These are phyloP conservation scores for Penicillium rolfsii DNA, from an alignment of 2,329 filamentous ascomycete species.

Conservation along the genomic window DNA sequence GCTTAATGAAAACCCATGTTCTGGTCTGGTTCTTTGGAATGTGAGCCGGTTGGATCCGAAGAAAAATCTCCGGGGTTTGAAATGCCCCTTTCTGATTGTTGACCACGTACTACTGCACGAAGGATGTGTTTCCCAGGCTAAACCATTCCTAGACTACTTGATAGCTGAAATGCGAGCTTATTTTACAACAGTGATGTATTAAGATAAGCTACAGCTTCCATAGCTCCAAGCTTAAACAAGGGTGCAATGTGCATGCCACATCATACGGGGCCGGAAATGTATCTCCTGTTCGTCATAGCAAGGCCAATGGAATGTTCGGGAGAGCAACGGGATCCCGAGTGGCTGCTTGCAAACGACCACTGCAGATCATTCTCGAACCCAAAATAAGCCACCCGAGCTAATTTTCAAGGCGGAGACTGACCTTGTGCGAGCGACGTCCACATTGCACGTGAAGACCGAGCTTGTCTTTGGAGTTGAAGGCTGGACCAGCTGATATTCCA, in stretches of 20 bases:
- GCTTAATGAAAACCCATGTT: not conserved
- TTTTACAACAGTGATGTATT: not conserved
- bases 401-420: not conserved
- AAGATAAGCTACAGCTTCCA: not conserved
- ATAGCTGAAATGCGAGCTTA: not conserved
- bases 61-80: constrained; percentile 1
- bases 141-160: not conserved
- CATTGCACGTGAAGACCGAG: not conserved
- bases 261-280: not conserved
- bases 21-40: not conserved
- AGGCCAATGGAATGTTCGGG: constrained; percentile 3
- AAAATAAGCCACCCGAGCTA: constrained; percentile 1
- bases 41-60: not conserved
- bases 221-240: not conserved
- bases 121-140: not conserved
- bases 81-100: not conserved
- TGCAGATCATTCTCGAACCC: not conserved
- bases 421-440: not conserved
- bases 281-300: not conserved
- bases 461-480: not conserved
- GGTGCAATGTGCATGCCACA: not conserved
- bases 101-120: not conserved
- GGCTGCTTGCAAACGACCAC: constrained; percentile 2
- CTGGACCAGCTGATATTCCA: not conserved
- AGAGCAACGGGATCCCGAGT: not conserved